Percentiles rank a stretch among this genome's conserved stretches.
These are phyloP conservation scores for Entomortierella chlamydospora DNA, from an alignment of 192 early-diverging fungal genomes.

Conservation along the genomic window DNA sequence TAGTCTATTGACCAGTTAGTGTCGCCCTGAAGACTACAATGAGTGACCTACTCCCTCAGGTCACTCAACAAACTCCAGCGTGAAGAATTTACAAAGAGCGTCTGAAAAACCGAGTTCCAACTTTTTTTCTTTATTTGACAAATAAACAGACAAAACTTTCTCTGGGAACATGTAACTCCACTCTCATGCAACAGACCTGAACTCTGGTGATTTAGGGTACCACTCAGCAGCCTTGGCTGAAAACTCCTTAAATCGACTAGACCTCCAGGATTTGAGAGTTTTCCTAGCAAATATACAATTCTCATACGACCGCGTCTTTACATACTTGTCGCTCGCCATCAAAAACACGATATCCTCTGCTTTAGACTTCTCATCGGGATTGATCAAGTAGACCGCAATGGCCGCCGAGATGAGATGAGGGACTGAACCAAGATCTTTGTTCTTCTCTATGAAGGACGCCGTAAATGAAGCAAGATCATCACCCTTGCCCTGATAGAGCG, in stretches of 20 bases:
- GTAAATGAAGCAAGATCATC: conserved; percentile 24
- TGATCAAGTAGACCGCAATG: conserved; percentile 32
- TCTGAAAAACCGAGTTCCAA: too few species aligned
- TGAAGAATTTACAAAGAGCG: too few species aligned
- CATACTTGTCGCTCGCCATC: conserved; percentile 23
- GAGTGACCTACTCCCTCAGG: too few species aligned
- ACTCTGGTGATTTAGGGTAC: conserved; percentile 27
- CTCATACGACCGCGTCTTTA: conserved; percentile 20
- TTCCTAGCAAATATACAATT: conserved; percentile 27
- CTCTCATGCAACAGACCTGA: neutral
- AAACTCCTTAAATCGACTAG: conserved; percentile 38
- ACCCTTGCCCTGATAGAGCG: conserved; percentile 14
- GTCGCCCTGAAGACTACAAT: too few species aligned
- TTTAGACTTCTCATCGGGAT: conserved; percentile 19
- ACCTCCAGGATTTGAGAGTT: conserved; percentile 34
- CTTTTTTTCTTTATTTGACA: too few species aligned
- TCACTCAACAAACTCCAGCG: too few species aligned
- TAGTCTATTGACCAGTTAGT: too few species aligned
- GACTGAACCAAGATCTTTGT: conserved; percentile 21
- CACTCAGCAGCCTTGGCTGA: conserved; percentile 22
- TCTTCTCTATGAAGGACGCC: conserved; percentile 14
- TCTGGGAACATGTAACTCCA: too few species aligned
- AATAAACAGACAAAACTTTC: too few species aligned
- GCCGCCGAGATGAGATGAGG: conserved; percentile 37
- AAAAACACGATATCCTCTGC: conserved; percentile 34